Conservation (phyloP, 2,329 filamentous ascomycete genomes). For the Epicoccum nigrum region DNA sequence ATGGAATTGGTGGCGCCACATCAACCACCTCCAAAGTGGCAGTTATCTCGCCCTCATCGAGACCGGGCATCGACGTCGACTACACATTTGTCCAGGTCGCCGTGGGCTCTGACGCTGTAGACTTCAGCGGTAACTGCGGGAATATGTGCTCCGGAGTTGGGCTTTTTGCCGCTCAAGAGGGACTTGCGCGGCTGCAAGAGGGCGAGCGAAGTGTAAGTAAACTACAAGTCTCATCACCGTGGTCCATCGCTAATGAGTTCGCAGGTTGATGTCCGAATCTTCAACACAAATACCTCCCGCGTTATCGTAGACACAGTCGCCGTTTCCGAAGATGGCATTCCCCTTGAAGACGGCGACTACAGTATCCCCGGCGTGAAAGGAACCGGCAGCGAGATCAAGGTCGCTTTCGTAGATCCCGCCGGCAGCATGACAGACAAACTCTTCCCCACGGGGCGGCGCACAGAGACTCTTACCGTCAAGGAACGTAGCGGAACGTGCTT, state of each 20-base stretch:
- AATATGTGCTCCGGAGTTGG: slow-evolving; percentile 74
- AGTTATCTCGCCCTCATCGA: slow-evolving; percentile 61
- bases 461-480: slow-evolving; percentile 53
- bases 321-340: slow-evolving; percentile 57
- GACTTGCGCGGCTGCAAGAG: slow-evolving; percentile 50
- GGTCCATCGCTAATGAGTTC: neutral
- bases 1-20: slow-evolving; percentile 72
- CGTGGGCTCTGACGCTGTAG: slow-evolving; percentile 65
- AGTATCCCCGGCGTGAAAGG: slow-evolving; percentile 68
- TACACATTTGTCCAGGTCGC: slow-evolving; percentile 75
- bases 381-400: slow-evolving; percentile 60
- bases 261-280: slow-evolving; percentile 58
- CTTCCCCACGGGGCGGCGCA: slow-evolving; percentile 62
- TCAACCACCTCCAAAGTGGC: slow-evolving; percentile 74
- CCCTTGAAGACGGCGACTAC: slow-evolving; percentile 58
- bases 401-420: slow-evolving; percentile 67
- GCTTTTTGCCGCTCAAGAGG: slow-evolving; percentile 65
- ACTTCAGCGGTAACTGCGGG: slow-evolving; percentile 74
- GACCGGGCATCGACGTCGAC: slow-evolving; percentile 60
- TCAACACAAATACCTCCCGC: slow-evolving; percentile 72
- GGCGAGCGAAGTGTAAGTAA: slow-evolving; percentile 25
- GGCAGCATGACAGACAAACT: slow-evolving; percentile 67
- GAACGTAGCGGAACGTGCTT: slow-evolving; percentile 31
- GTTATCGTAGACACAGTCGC: slow-evolving; percentile 60
- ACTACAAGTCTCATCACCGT: neutral